Conservation (phyloP, 208 protist species). For the Crithidia acanthocephali region DNA sequence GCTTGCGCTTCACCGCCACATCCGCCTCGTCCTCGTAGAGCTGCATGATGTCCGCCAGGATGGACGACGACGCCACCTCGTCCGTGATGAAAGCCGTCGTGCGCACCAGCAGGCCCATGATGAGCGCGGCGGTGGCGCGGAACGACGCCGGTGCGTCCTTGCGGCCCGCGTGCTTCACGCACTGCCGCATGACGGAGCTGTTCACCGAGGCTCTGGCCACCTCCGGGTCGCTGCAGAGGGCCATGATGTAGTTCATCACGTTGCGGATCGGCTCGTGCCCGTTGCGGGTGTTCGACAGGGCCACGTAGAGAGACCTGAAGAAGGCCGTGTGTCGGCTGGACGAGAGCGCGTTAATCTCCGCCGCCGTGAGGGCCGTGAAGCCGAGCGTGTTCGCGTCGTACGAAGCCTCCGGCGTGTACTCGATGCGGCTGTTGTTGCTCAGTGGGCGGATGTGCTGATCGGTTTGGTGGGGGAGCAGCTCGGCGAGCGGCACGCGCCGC, state of each 20-base stretch:
- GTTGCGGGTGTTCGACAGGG: slow-evolving; percentile 30
- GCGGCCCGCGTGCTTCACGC: slow-evolving; percentile 70
- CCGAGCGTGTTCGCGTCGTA: slow-evolving; percentile 59
- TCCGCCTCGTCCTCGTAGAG: slow-evolving; percentile 66
- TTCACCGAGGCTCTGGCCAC: slow-evolving; percentile 91
- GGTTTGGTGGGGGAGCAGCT: slow-evolving; percentile 65
- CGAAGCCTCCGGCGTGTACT: slow-evolving; percentile 73
- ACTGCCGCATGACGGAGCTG: slow-evolving; percentile 91
- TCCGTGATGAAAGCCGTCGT: slow-evolving; percentile 75
- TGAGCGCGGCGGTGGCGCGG: slow-evolving; percentile 65
- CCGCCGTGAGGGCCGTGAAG: slow-evolving; percentile 62
- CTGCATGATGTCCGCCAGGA: slow-evolving; percentile 62
- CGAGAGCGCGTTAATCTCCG: slow-evolving; percentile 62
- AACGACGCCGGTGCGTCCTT: slow-evolving; percentile 52
- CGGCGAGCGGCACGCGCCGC: slow-evolving; percentile 31
- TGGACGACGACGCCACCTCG: slow-evolving; percentile 69
- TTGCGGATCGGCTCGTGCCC: slow-evolving; percentile 51
- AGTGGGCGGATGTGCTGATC: slow-evolving; percentile 91
- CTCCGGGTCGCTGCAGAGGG: slow-evolving; percentile 66
- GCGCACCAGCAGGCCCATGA: slow-evolving; percentile 90
- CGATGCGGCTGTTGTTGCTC: slow-evolving; percentile 89
- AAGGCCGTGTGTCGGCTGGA: slow-evolving; percentile 39
- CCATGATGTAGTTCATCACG: slow-evolving; percentile 89
- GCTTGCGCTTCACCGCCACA: slow-evolving; percentile 65
- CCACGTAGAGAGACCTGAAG: slow-evolving; percentile 36